Evolutionary conservation across 768 basidiomycete species (phyloP).

Genomic region (Pisolithus albus): DNA sequence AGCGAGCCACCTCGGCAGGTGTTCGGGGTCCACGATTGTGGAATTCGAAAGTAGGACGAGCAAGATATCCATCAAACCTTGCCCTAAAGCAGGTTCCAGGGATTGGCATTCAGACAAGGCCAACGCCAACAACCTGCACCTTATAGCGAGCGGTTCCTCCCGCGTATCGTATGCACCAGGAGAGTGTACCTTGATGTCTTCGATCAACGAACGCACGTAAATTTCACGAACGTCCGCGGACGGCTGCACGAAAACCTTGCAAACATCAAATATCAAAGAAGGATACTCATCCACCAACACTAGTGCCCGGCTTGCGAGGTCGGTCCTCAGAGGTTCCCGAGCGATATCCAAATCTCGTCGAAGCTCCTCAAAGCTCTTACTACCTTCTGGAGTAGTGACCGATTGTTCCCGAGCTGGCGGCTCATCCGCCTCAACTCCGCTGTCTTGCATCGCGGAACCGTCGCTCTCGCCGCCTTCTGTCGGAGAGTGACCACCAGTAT

Average conservation of each 20-base stretch:
- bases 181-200: slow-evolving; percentile 68
- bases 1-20: slow-evolving; percentile 80
- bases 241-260: slow-evolving; percentile 69
- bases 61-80: slow-evolving; percentile 61
- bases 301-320: slow-evolving; percentile 64
- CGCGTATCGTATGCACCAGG: slow-evolving; percentile 57
- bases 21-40: slow-evolving; percentile 43
- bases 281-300: slow-evolving; percentile 80
- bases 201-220: slow-evolving; percentile 66
- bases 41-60: slow-evolving; percentile 60
- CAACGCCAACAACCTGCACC: slow-evolving; percentile 81
- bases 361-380: slow-evolving; percentile 56
- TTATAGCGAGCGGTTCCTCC: slow-evolving; percentile 71
- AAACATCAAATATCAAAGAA: slow-evolving; percentile 83
- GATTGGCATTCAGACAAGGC: slow-evolving; percentile 71
- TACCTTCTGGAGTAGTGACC: slow-evolving; percentile 11
- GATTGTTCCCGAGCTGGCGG: slow-evolving; percentile 1
- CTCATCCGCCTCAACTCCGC: slow-evolving; percentile 23
- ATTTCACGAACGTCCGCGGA: slow-evolving; percentile 52
- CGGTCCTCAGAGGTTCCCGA: slow-evolving; percentile 58
- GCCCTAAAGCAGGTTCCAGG: slow-evolving; percentile 46
- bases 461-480: slow-evolving; percentile 16
- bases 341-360: slow-evolving; percentile 56
- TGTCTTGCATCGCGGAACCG: slow-evolving; percentile 18
- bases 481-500: slow-evolving; percentile 25